phyloP scores from a whole-genome alignment of 2,329 filamentous ascomycete genomes.

The Amesomyces nigricolor region DNA sequence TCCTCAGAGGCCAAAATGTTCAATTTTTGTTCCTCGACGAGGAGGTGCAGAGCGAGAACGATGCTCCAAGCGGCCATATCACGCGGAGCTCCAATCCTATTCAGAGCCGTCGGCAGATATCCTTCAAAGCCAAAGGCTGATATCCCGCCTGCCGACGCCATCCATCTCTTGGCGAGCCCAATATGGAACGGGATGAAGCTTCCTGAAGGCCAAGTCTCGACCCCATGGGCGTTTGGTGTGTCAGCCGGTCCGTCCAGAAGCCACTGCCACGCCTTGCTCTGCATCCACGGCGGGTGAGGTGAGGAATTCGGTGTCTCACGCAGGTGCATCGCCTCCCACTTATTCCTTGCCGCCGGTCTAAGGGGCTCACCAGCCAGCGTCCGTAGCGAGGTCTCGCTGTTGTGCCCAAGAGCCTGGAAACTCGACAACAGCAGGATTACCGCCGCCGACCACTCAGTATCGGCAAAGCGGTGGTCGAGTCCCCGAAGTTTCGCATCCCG shows the following conservation, averaged over 20 bases:
- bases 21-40: conserved; percentile 87
- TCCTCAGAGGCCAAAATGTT: conserved; percentile 50
- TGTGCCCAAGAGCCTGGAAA: conserved; percentile 51
- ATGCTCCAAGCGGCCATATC: conserved; percentile 59
- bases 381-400: conserved; percentile 21
- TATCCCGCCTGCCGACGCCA: conserved; percentile 53
- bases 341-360: conserved; percentile 16
- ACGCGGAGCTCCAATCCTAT: conserved; percentile 49
- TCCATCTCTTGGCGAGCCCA: conserved; percentile 58
- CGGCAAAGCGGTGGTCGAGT: conserved; percentile 35
- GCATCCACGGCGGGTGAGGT: conserved; percentile 52
- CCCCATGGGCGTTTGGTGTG: conserved; percentile 26
- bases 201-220: neutral
- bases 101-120: conserved; percentile 58
- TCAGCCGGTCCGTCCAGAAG: conserved; percentile 47
- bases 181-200: conserved; percentile 48
- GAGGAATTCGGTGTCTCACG: conserved; percentile 44
- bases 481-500: conserved; percentile 7
- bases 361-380: neutral
- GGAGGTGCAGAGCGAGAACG: conserved; percentile 72
- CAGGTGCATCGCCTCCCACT: conserved; percentile 44
- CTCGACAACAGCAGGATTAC: conserved; percentile 59
- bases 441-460: conserved; percentile 65
- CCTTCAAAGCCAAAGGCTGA: conserved; percentile 48
- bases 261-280: conserved; percentile 66